Conservation (phyloP, 208 protist species). For the Vickermania ingenoplastis region DNA sequence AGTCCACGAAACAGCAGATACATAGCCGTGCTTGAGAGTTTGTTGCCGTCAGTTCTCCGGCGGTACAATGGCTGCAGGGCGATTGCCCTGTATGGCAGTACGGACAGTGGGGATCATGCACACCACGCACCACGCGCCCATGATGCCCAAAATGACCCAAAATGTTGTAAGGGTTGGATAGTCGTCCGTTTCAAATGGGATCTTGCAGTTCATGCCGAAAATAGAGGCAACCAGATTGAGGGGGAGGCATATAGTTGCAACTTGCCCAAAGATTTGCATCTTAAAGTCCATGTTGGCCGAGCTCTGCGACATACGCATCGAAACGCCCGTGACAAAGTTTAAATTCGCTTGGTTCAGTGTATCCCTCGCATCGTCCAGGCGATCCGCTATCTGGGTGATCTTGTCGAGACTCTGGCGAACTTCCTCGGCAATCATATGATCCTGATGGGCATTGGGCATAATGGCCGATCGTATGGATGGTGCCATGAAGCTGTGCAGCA, state of each 20-base stretch:
- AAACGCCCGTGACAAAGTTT: constrained; percentile 75
- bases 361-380: constrained; percentile 70
- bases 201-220: constrained; percentile 87
- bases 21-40: too few species aligned
- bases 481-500: constrained; percentile 56
- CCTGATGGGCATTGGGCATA: neutral
- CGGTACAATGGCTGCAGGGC: constrained; percentile 41
- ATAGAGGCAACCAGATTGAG: constrained; percentile 76
- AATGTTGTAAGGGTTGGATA: constrained; percentile 52
- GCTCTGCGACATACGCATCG: constrained; percentile 83
- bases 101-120: constrained; percentile 51
- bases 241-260: constrained; percentile 76
- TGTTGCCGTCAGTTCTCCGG: too few species aligned
- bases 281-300: constrained; percentile 75
- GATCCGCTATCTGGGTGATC: constrained; percentile 47
- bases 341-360: constrained; percentile 78
- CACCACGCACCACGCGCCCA: constrained; percentile 48
- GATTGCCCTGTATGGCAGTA: constrained; percentile 22
- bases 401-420: constrained; percentile 32
- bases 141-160: constrained; percentile 42
- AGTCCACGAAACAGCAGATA: too few species aligned
- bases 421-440: neutral
- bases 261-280: constrained; percentile 66
- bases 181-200: constrained; percentile 59
- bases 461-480: constrained; percentile 39